Percentiles rank a stretch among this genome's conserved stretches.
phyloP scores from a whole-genome alignment of 2,329 filamentous ascomycete genomes.

The Colletotrichum cordylinicola region DNA sequence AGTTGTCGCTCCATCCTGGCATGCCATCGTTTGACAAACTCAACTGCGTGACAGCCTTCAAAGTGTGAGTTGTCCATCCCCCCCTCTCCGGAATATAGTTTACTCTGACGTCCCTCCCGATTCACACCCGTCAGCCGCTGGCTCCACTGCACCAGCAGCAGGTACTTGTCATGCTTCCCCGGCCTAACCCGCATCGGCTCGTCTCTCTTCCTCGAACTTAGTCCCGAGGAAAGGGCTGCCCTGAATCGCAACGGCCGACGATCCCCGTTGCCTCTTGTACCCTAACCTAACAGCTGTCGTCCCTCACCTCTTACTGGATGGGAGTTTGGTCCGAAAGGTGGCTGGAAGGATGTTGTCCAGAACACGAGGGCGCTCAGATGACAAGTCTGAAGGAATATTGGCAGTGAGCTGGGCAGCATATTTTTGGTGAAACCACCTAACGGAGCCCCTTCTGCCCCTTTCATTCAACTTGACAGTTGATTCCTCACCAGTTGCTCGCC shows the following conservation, averaged over 20 bases:
- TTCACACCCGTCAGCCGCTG: slow-evolving; percentile 8
- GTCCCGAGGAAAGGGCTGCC: not conserved
- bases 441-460: not conserved
- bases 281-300: not conserved
- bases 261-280: slow-evolving; percentile 2
- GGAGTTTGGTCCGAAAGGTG: not conserved
- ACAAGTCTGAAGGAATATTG: not conserved
- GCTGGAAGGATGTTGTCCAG: not conserved
- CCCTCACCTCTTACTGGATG: not conserved
- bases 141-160: not conserved
- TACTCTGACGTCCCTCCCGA: slow-evolving; percentile 3
- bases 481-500: not conserved
- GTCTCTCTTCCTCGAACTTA: slow-evolving; percentile 11
- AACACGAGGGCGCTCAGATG: slow-evolving; percentile 11
- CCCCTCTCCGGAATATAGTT: not conserved
- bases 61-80: not conserved
- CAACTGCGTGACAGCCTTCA: not conserved
- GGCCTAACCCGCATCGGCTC: not conserved
- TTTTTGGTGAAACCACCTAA: slow-evolving; percentile 16
- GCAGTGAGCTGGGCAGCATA: not conserved
- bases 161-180: slow-evolving; percentile 9
- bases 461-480: not conserved
- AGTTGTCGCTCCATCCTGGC: not conserved
- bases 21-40: not conserved
- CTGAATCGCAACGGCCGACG: slow-evolving; percentile 19